Percentiles rank a stretch among this genome's conserved stretches.
These are phyloP conservation scores for Tephrocybe sp. DNA, from an alignment of 768 basidiomycete genomes.

Conservation along the genomic window DNA sequence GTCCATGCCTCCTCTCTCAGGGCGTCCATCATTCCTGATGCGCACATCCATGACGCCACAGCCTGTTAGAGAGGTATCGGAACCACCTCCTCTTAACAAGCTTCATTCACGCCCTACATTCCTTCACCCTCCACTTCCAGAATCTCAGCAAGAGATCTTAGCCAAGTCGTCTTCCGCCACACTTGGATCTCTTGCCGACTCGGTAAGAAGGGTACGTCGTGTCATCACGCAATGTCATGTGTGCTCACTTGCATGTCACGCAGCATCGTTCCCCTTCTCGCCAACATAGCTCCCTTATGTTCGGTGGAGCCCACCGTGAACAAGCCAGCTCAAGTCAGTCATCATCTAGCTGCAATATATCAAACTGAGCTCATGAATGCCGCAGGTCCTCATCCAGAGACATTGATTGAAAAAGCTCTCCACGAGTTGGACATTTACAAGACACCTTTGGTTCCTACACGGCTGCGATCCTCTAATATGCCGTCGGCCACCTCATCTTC, in stretches of 20 bases:
- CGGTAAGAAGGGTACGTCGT: constrained; percentile 50
- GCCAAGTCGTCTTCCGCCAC: constrained; percentile 38
- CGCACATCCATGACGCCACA: constrained; percentile 73
- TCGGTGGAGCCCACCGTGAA: constrained; percentile 35
- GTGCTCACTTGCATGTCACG: constrained; percentile 3
- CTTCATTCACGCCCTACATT: constrained; percentile 68
- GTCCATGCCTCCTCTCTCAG: constrained; percentile 44
- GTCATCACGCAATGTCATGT: constrained; percentile 4
- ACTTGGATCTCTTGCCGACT: constrained; percentile 56
- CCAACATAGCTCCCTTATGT: constrained; percentile 51
- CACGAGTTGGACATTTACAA: constrained; percentile 76
- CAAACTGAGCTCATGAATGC: constrained; percentile 6
- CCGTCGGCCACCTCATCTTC: constrained; percentile 33
- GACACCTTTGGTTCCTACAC: constrained; percentile 72
- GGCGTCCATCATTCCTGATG: constrained; percentile 56
- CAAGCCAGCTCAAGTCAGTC: constrained; percentile 29
- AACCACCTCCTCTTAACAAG: constrained; percentile 64
- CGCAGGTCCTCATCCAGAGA: constrained; percentile 30
- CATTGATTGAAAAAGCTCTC: constrained; percentile 62
- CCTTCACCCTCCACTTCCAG: constrained; percentile 52
- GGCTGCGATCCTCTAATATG: constrained; percentile 38
- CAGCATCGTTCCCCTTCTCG: constrained; percentile 50
- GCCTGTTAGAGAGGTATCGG: constrained; percentile 51
- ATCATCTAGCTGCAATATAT: background rate
- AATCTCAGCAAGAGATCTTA: constrained; percentile 20